Evolutionary conservation across 179 eudicot genomes (phyloP).

Genomic region (Sideroxylon spinosum): DNA sequence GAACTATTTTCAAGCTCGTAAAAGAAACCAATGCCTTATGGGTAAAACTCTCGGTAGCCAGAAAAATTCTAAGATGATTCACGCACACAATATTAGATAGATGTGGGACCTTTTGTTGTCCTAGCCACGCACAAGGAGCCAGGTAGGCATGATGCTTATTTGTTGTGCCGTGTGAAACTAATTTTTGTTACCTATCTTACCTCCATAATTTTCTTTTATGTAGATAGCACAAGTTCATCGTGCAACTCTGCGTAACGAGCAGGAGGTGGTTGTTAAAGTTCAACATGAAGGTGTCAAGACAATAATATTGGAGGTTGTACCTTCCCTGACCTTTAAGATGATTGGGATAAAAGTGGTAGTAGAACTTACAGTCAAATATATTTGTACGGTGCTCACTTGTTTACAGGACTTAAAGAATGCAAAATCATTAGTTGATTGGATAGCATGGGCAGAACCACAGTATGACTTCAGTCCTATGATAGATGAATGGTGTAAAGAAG

Average conservation of each 20-base stretch:
- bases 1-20: neutral
- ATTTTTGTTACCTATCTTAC: neutral
- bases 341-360: neutral
- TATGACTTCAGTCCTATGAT: conserved; percentile 94
- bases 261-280: conserved; percentile 92
- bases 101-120: neutral
- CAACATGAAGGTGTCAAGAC: conserved; percentile 86
- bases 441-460: conserved; percentile 99
- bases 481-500: conserved; percentile 98
- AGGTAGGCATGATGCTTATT: neutral
- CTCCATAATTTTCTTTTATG: conserved; percentile 19
- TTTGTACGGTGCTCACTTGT: conserved; percentile 20
- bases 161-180: neutral
- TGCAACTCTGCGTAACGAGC: conserved; percentile 75
- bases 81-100: neutral
- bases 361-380: conserved; percentile 19
- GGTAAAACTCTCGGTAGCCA: neutral
- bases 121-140: neutral
- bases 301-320: conserved; percentile 76
- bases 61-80: neutral
- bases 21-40: neutral
- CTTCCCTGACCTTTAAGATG: conserved; percentile 13
- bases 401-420: conserved; percentile 94
- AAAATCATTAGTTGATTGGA: conserved; percentile 90
- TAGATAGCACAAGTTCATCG: conserved; percentile 99